These are phyloP conservation scores for Sclerotiophoma versabilis DNA, from an alignment of 2,329 filamentous ascomycete species.

Conservation along the genomic window DNA sequence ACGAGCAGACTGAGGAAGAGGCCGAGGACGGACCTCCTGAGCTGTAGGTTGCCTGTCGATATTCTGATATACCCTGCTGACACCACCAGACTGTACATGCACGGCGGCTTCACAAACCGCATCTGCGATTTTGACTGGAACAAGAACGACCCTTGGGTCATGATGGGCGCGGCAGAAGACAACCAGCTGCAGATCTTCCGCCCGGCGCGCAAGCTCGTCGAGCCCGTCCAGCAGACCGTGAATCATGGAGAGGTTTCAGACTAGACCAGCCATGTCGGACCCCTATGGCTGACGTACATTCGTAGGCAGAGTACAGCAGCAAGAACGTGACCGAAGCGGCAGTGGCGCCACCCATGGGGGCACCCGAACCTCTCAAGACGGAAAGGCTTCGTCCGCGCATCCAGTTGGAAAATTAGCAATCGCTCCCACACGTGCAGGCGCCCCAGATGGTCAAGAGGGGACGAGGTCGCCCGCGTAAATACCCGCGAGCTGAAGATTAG, in stretches of 20 bases:
- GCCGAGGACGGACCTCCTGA: constrained; percentile 94
- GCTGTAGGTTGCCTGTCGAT: constrained; percentile 70
- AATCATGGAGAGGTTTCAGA: constrained; percentile 50
- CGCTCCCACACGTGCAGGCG: neutral
- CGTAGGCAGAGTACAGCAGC: neutral
- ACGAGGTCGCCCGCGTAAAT: neutral
- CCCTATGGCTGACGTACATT: constrained; percentile 7
- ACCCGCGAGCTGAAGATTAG: neutral
- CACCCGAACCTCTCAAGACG: neutral
- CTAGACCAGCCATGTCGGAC: constrained; percentile 21
- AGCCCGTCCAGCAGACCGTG: constrained; percentile 45
- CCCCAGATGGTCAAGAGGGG: neutral
- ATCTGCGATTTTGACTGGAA: constrained; percentile 99
- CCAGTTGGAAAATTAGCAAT: no score
- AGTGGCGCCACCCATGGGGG: neutral
- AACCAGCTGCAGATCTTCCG: constrained; percentile 89
- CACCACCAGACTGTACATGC: constrained; percentile 82
- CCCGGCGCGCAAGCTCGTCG: constrained; percentile 47
- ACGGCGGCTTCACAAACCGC: constrained; percentile 96
- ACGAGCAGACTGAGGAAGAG: constrained; percentile 94
- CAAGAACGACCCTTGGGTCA: constrained; percentile 93
- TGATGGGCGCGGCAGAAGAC: constrained; percentile 94
- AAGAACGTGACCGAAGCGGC: neutral
- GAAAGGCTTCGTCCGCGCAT: neutral
- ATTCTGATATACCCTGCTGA: constrained; percentile 14